phyloP scores from a whole-genome alignment of 306 rosid species.

The Rosa multiflora region DNA sequence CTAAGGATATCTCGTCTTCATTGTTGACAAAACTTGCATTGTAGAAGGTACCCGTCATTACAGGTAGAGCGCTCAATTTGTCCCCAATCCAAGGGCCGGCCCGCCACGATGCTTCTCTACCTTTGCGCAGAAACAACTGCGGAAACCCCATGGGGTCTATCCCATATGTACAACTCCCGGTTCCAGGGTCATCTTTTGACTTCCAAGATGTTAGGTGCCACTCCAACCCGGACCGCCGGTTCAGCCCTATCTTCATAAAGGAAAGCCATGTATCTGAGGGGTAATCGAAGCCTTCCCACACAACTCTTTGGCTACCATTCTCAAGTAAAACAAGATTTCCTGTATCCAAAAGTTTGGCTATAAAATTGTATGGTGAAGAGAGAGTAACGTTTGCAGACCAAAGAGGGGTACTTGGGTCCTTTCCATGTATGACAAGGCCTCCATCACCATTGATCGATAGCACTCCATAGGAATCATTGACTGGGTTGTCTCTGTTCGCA shows the following conservation, averaged over 20 bases:
- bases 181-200: not conserved
- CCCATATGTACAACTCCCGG: constrained; percentile 10
- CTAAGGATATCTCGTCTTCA: not conserved
- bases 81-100: constrained; percentile 10
- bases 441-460: constrained; percentile 2
- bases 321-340: constrained; percentile 24
- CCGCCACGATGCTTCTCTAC: not conserved
- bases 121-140: constrained; percentile 16
- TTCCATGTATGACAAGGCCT: not conserved
- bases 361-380: not conserved
- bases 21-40: not conserved
- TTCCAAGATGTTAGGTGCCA: constrained; percentile 23
- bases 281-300: constrained; percentile 50
- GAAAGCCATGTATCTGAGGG: constrained; percentile 31
- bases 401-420: not conserved
- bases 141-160: constrained; percentile 28
- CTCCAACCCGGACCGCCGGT: not conserved
- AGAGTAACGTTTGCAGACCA: not conserved
- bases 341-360: constrained; percentile 17
- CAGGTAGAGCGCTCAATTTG: constrained; percentile 10
- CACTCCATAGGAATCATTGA: constrained; percentile 16
- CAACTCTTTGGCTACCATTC: not conserved
- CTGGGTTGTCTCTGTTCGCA: constrained; percentile 50
- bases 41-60: not conserved
- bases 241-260: constrained; percentile 11